Evolutionary conservation across 768 basidiomycete species (phyloP), one percentile per base, ranked within the genome.

Genomic region (Tephrocybe sp.): DNA sequence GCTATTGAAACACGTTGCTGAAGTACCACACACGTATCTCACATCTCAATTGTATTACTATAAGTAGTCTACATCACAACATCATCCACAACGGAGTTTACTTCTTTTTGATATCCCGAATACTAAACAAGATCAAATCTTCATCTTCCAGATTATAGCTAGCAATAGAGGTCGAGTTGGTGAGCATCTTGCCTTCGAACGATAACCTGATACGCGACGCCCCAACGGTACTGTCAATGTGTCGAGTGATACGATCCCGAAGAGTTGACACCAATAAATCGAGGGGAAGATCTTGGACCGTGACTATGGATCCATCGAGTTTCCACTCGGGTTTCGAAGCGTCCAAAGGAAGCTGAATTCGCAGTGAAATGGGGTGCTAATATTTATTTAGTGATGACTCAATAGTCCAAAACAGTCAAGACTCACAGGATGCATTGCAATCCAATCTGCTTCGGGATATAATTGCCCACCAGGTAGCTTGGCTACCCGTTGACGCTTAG

Each of bases 261-360:
- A 99, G 74, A 3, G 92, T 90, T 6, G 92, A 91, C 51, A 98
- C 88, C 39, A 95, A 72, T 39, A 93, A 71, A 50, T 81, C 93
- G 61, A 97, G 78, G 9, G 93, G 90, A 26, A 98, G 70, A 51
- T 97, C 93, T 1, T 84, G 79, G 51, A 99, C 77, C 9, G 83
- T 84, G 52, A 94, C 82, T 34, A 84, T 72, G 46, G 76, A 78
- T 0, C 94, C 95, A 62, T 96, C 84, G 48, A 97, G 74, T 62
- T 96, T 94, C 91, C 90, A 96, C 68, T 96, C 95, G 0, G 94
- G 87, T 65, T 90, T 93, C 28, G 85, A 82, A 1, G 86, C 72
- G 60, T 94, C 86, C 47, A 73, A 77, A 1, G 96, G 94, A 57
- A 99, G 75, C 64, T 95, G 92, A 3, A 98, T 76, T 28, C 78